Conservation (phyloP, 345 rosid genomes). For the Citrus maxima region DNA sequence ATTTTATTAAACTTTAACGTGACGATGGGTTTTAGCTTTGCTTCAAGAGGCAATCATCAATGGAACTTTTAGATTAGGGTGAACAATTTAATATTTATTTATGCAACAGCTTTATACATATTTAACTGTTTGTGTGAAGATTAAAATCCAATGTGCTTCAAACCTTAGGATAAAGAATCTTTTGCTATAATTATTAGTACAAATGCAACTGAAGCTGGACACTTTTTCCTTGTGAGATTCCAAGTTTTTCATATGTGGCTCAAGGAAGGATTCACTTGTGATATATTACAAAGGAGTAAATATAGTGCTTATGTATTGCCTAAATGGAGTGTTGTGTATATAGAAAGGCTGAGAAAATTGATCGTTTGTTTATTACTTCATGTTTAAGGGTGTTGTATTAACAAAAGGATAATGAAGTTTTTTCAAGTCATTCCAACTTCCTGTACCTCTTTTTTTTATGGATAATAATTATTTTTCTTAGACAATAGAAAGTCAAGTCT, state of each 20-base stretch:
- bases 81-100: background rate
- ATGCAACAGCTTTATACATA: background rate
- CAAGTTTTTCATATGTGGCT: background rate
- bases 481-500: background rate
- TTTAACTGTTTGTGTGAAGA: background rate
- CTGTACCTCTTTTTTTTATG: background rate
- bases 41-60: slow-evolving; percentile 5
- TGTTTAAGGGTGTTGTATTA: background rate
- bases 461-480: background rate
- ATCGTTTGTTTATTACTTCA: background rate
- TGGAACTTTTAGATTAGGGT: background rate
- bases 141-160: background rate
- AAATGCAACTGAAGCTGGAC: background rate
- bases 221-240: background rate
- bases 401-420: background rate
- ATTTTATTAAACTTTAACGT: background rate
- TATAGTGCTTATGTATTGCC: background rate
- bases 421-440: background rate
- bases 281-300: background rate
- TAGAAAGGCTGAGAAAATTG: background rate
- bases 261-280: background rate
- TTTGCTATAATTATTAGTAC: background rate
- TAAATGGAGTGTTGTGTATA: background rate
- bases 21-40: background rate
- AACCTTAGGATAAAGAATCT: background rate